Conservation (phyloP, 805 yeast species). For the Tetrapisispora taiwanensis region DNA sequence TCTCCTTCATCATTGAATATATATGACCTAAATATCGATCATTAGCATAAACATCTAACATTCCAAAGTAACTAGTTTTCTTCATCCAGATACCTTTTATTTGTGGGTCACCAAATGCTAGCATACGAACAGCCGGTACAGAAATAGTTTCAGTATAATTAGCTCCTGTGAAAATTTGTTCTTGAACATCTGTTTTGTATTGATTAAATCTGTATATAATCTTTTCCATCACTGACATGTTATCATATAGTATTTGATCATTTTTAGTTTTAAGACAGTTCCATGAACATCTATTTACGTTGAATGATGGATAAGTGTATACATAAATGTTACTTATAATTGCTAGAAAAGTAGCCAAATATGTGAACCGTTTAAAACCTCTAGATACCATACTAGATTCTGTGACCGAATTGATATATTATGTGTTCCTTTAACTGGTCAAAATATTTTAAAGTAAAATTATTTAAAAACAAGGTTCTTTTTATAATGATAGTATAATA, state of each 20-base stretch:
- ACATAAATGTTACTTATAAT: conserved; percentile 49
- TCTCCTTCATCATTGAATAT: conserved; percentile 48
- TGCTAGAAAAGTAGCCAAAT: conserved; percentile 27
- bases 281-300: conserved; percentile 55
- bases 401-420: no score
- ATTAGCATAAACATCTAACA: conserved; percentile 81
- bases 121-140: conserved; percentile 37
- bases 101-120: conserved; percentile 95
- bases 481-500: no score
- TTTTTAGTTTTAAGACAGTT: conserved; percentile 7
- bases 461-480: no score
- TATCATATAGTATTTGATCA: neutral
- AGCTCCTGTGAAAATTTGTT: conserved; percentile 10
- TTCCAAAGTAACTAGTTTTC: conserved; percentile 55
- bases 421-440: no score
- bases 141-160: neutral
- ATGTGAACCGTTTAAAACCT: neutral
- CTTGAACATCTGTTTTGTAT: neutral
- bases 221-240: conserved; percentile 2
- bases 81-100: conserved; percentile 75
- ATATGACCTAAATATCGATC: conserved; percentile 85
- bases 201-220: neutral
- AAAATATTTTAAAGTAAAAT: no score
- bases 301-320: conserved; percentile 64
- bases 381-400: neutral